Conservation (phyloP, 805 yeast species). For the Yarrowia yakushimensis region DNA sequence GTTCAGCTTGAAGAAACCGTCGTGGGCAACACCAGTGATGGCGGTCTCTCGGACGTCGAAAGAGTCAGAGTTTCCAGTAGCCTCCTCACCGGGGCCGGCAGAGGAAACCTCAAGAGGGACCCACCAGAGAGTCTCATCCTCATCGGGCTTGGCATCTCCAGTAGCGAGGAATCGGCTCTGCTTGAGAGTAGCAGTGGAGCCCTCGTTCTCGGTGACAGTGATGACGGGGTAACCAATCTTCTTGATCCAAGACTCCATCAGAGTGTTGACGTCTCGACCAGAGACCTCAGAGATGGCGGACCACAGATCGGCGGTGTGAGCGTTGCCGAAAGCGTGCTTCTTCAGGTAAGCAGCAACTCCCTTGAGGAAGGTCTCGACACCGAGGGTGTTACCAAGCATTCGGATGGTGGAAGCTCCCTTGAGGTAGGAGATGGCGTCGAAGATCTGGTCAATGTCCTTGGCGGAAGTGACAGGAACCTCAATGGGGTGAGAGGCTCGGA, state of each 20-base stretch:
- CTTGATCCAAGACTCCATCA: slow-evolving; percentile 79
- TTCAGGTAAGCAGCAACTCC: slow-evolving; percentile 77
- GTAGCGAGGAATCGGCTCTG: slow-evolving; percentile 75
- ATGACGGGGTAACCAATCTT: slow-evolving; percentile 76
- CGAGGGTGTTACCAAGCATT: slow-evolving; percentile 77
- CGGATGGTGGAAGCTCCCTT: slow-evolving; percentile 77
- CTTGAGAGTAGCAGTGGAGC: slow-evolving; percentile 37
- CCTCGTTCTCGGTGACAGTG: slow-evolving; percentile 55
- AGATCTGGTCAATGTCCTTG: slow-evolving; percentile 77
- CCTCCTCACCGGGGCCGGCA: slow-evolving; percentile 29
- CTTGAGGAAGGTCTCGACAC: slow-evolving; percentile 69
- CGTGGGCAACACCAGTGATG: slow-evolving; percentile 27
- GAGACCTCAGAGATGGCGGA: slow-evolving; percentile 63
- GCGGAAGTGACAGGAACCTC: slow-evolving; percentile 79
- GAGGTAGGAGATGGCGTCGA: slow-evolving; percentile 78
- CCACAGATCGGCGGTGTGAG: slow-evolving; percentile 76
- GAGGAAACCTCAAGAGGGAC: slow-evolving; percentile 38
- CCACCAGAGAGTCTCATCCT: slow-evolving; percentile 59
- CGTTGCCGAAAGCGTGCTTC: slow-evolving; percentile 73
- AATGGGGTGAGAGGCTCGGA: slow-evolving; percentile 80
- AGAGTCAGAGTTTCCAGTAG: slow-evolving; percentile 30
- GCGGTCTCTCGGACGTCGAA: slow-evolving; percentile 26
- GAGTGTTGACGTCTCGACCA: slow-evolving; percentile 66
- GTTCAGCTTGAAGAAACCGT: slow-evolving; percentile 51
- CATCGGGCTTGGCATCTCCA: slow-evolving; percentile 73